phyloP scores from a whole-genome alignment of 2,329 filamentous ascomycete genomes.

The Fusarium sp. region DNA sequence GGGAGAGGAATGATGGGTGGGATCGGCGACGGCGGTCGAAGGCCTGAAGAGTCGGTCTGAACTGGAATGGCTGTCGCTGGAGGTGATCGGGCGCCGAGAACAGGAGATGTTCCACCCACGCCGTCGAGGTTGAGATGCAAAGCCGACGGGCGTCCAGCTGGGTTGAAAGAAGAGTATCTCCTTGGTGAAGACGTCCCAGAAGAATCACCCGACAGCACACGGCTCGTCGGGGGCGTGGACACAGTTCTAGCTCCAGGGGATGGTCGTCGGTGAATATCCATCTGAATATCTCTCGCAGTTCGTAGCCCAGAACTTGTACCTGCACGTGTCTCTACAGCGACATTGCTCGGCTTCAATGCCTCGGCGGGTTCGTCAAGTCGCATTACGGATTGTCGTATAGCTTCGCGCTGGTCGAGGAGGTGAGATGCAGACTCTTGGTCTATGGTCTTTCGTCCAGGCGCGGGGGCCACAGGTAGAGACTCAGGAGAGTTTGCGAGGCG shows the following conservation, averaged over 20 bases:
- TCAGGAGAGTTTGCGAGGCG: slow-evolving; percentile 67
- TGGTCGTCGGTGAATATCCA: slow-evolving; percentile 47
- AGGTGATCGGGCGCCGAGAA: slow-evolving; percentile 15
- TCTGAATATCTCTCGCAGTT: slow-evolving; percentile 23
- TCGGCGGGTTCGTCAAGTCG: slow-evolving; percentile 39
- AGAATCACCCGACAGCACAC: slow-evolving; percentile 49
- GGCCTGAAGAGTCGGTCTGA: slow-evolving; percentile 37
- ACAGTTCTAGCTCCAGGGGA: slow-evolving; percentile 55
- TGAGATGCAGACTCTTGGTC: slow-evolving; percentile 51
- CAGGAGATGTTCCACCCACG: slow-evolving; percentile 35
- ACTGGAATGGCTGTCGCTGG: slow-evolving; percentile 44
- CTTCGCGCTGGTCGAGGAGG: slow-evolving; percentile 46
- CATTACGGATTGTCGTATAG: slow-evolving; percentile 45
- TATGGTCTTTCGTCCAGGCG: slow-evolving; percentile 52
- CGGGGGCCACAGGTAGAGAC: slow-evolving; percentile 65
- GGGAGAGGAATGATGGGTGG: slow-evolving; percentile 69
- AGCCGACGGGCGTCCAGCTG: slow-evolving; percentile 55
- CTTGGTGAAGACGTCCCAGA: slow-evolving; percentile 51
- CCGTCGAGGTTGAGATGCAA: slow-evolving; percentile 56
- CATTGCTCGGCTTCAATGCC: slow-evolving; percentile 39
- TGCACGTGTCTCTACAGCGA: slow-evolving; percentile 40
- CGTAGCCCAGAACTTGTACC: slow-evolving; percentile 17
- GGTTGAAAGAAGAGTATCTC: slow-evolving; percentile 64
- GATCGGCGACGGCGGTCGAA: slow-evolving; percentile 59
- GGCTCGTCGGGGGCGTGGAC: slow-evolving; percentile 64